Evolutionary conservation across 1,139 yeast genomes (phyloP).

Genomic region (Scheffersomyces insectosa): DNA sequence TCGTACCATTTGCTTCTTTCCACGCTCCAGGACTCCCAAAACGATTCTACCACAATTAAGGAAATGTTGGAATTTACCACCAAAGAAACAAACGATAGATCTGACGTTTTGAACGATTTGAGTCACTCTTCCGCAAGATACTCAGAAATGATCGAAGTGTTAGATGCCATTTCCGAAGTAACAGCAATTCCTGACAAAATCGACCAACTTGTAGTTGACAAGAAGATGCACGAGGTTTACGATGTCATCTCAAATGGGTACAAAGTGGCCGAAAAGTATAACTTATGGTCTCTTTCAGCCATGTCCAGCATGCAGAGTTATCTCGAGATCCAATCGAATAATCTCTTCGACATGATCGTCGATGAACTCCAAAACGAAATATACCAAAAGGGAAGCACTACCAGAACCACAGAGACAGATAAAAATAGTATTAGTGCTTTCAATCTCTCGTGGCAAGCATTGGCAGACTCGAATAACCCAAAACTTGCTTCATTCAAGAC

Average conservation of each 20-base stretch:
- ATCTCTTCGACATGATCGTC: conserved; percentile 67
- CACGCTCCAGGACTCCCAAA: conserved; percentile 58
- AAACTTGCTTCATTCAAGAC: conserved; percentile 39
- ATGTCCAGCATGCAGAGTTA: conserved; percentile 58
- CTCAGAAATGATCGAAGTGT: conserved; percentile 67
- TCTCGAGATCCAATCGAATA: conserved; percentile 62
- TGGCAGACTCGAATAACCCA: conserved; percentile 27
- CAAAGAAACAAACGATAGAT: conserved; percentile 52
- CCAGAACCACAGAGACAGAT: not conserved
- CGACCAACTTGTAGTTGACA: conserved; percentile 66
- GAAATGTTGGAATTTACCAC: conserved; percentile 47
- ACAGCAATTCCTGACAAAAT: conserved; percentile 60
- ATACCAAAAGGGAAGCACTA: conserved; percentile 50
- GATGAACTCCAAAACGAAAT: conserved; percentile 78
- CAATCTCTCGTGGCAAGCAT: conserved; percentile 26
- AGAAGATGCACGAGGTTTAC: conserved; percentile 71
- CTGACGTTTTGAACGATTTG: conserved; percentile 61
- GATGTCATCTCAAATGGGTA: conserved; percentile 58
- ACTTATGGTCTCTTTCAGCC: conserved; percentile 64
- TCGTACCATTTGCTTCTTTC: conserved; percentile 43
- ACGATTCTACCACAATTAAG: conserved; percentile 40
- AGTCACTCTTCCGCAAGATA: conserved; percentile 64
- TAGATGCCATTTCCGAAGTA: conserved; percentile 68
- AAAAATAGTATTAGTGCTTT: conserved; percentile 7
- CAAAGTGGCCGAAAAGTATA: conserved; percentile 56